Conservation (phyloP, 768 basidiomycete species). For the Trametes villosa region DNA sequence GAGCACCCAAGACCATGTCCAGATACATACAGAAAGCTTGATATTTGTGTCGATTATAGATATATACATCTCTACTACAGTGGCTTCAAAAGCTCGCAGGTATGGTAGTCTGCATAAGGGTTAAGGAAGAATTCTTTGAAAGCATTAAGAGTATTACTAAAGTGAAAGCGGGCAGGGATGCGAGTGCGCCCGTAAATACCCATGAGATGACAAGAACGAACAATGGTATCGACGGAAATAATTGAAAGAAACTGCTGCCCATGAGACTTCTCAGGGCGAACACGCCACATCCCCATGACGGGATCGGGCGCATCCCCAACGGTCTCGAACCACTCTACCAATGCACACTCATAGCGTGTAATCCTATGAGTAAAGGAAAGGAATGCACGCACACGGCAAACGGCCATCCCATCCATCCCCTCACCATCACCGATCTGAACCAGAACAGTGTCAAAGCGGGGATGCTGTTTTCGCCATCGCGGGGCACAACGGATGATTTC, state of each 20-base stretch:
- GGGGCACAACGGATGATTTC: conserved; percentile 2
- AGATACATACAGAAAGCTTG: too few relatives aligned
- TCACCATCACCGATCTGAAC: background rate
- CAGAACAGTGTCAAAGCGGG: conserved; percentile 1
- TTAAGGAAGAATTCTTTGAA: background rate
- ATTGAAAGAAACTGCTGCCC: background rate
- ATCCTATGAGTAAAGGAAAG: background rate
- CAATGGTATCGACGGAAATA: background rate
- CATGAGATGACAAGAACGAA: conserved; percentile 2
- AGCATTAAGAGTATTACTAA: background rate
- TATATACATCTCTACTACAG: too few relatives aligned
- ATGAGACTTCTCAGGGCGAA: background rate
- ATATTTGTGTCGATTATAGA: too few relatives aligned
- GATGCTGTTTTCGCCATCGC: background rate
- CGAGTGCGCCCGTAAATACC: background rate
- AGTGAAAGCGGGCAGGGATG: background rate
- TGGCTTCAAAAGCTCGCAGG: too few relatives aligned
- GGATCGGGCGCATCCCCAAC: background rate
- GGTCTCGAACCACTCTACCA: conserved; percentile 1
- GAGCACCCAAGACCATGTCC: too few relatives aligned
- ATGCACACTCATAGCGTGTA: background rate
- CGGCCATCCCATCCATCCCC: background rate
- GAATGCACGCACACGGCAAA: background rate
- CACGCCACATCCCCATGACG: background rate
- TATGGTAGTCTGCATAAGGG: background rate